Conservation (phyloP, 208 protist species). For the Trypanosoma grayi region DNA sequence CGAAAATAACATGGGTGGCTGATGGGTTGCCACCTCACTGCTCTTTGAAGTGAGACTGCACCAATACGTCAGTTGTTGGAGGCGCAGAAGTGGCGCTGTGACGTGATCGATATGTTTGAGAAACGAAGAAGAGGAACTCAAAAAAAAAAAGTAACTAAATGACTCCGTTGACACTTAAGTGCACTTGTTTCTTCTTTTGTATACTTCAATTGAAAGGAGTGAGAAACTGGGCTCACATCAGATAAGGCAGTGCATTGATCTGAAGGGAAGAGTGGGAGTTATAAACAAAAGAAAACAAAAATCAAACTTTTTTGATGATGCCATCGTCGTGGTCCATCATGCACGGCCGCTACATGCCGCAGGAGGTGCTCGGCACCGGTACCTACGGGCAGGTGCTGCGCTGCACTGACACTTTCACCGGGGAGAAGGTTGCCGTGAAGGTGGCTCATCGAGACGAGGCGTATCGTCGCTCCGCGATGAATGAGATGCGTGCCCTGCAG, state of each 20-base stretch:
- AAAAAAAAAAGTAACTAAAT: no score
- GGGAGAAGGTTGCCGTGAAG: conserved; percentile 81
- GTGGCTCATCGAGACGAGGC: conserved; percentile 71
- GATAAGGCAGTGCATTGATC: no score
- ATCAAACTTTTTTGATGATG: conserved; percentile 15
- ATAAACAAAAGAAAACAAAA: no score
- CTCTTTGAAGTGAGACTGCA: no score
- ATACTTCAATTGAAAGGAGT: not conserved
- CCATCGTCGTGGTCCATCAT: conserved; percentile 2
- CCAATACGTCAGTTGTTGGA: no score
- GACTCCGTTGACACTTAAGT: no score
- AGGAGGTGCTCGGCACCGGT: conserved; percentile 82
- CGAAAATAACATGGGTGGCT: no score
- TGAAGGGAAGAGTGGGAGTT: no score
- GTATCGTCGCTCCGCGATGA: conserved; percentile 81
- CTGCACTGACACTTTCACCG: conserved; percentile 83
- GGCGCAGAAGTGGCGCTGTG: no score
- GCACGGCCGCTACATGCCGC: conserved; percentile 58
- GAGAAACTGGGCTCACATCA: no score
- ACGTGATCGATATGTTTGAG: no score
- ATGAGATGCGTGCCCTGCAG: conserved; percentile 68
- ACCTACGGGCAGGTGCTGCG: conserved; percentile 91
- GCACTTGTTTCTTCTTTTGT: conserved; percentile 9
- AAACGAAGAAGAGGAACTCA: not conserved
- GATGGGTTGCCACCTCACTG: no score